Evolutionary conservation across 305 asterid genomes (phyloP).

Genomic region (Solanum hybrid): DNA sequence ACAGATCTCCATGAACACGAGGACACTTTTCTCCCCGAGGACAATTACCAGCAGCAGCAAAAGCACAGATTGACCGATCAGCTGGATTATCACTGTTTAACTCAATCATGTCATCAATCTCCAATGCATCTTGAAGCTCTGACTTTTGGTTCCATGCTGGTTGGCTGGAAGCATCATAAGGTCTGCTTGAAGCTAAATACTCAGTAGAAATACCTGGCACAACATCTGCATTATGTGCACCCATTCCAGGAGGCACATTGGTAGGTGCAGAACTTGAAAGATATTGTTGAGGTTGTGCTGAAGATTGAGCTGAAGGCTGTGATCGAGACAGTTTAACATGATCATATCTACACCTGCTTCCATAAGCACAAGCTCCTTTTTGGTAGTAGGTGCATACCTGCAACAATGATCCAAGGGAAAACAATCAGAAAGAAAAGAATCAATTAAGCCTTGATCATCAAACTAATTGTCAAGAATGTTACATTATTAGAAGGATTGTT

Average conservation of each 20-base stretch:
- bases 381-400: constrained; percentile 81
- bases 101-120: constrained; percentile 23
- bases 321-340: constrained; percentile 49
- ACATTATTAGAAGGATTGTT: constrained; percentile 63
- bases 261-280: constrained; percentile 15
- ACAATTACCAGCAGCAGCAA: constrained; percentile 90
- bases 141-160: constrained; percentile 44
- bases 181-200: constrained; percentile 22
- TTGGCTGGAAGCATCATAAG: constrained; percentile 24
- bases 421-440: background rate
- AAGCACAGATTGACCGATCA: constrained; percentile 68
- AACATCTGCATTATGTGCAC: constrained; percentile 13
- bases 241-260: constrained; percentile 27
- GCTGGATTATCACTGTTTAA: constrained; percentile 35
- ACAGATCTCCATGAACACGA: constrained; percentile 74
- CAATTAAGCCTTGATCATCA: background rate
- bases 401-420: constrained; percentile 12
- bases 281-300: constrained; percentile 23
- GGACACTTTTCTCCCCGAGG: constrained; percentile 71
- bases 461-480: constrained; percentile 18
- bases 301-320: constrained; percentile 30
- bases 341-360: constrained; percentile 73
- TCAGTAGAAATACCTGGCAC: constrained; percentile 17
- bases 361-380: constrained; percentile 76
- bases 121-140: constrained; percentile 21